Evolutionary conservation across 768 basidiomycete species (phyloP), one percentile per base, ranked within the genome.

Genomic region (Naganishia friedmannii): DNA sequence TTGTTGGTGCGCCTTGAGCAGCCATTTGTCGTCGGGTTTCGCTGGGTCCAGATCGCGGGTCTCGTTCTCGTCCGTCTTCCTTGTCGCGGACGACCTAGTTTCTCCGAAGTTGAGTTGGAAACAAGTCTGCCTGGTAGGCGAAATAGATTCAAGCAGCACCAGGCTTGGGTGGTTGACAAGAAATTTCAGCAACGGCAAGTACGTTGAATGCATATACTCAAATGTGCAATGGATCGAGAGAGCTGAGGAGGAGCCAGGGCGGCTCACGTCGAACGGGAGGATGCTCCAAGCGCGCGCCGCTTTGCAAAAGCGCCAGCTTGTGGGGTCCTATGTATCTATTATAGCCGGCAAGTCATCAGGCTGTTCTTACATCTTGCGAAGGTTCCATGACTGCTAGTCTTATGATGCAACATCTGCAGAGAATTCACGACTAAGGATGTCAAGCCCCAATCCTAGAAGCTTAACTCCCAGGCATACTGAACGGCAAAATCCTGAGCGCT

Each of bases 21-120:
- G 60, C 53, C 65, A 54, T 66, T 66, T 42, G 58, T 63, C 37
- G 34, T 37, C 32, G 10, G 34, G 29, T 29, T 53, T 53, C 45
- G n/a, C 48, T 63, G 34, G 26, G 65, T 66, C 63, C 23, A 32
- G 48, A 66, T 66, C 48, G 65, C 26, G 31, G 42, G 31, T 66
- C 42, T n/a, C 21, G 48, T 21, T 21, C 65, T 53, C 21, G 63
- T 15, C 32, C 65, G 48, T 63, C 60, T 58, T 23, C 12, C 57
- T 23, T 37, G 57, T 23, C 9, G 57, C 21, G 32, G 57, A 58
- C 57, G 57, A 58, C 39, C 57, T 58, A 37, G 34, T 39, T 60
- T 39, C n/a, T 42, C 39, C 21, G 29, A 9, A n/a, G 46, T 23
- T 8, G 13, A 15, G n/a, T n/a, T n/a, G n/a, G 37, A 19, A 28